Base-by-base conservation (phyloP, 2,329 filamentous ascomycete species). In the Cercospora canescens region DNA sequence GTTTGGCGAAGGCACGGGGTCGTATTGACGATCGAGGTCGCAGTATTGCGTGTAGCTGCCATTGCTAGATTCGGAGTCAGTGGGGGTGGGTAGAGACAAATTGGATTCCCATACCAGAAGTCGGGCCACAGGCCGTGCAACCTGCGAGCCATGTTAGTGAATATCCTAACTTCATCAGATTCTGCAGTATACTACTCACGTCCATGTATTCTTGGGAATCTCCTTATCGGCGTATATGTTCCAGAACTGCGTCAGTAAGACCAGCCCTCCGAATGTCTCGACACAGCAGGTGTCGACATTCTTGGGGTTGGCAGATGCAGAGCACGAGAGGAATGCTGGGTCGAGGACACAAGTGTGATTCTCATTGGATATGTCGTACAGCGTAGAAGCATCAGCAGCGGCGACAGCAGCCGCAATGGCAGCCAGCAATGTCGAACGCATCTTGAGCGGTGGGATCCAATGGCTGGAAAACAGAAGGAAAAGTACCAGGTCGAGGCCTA, bases 31-130 rank as follows among this genome's bases (percentile, higher is more conserved):
- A 60, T 75, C 83, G 58, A 89, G 74, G 72, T 91, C 88, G 77
- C 88, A 91, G 77, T 89, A 91, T 68, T 90, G 87, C 0, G 87
- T 89, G 74, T 87, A 90, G 0, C 82, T 84, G 55, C 87, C 86
- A 78, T 82, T 79, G 69, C 71, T 71, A n/a, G 28, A n/a, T 5
- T 7, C 0, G 30, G 11, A 5, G 54, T 68, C 30, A 63, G 62
- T 59, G 1, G 28, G 18, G 30, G 18, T 28, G 57, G 55, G 8
- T 9, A 1, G 5, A 24, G 18, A 3, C 8, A 4, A 12, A 11
- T 18, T 45, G 55, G 18, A n/a, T 18, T 48, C 4, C 2, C 2
- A 45, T 52, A 62, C 48, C 60, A 62, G 26, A 54, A 62, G 7
- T 61, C 59, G 9, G 59, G 59, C 59, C 59, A 61, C 12, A 61